Conservation (phyloP, 306 rosid genomes). For the Fragaria iinumae region DNA sequence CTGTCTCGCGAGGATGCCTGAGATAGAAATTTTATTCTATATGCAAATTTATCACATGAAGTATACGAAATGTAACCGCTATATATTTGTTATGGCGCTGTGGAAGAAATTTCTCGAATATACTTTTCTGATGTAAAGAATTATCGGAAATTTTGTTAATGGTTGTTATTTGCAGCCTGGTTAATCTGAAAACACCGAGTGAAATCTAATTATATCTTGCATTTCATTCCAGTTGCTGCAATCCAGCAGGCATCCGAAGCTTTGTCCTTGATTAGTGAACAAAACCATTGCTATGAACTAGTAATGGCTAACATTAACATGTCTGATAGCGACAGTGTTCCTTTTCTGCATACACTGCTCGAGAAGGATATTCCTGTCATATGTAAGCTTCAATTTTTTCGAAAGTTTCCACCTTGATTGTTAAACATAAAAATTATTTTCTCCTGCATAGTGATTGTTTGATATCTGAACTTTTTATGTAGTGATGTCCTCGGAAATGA, state of each 20-base stretch:
- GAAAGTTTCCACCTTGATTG: not conserved
- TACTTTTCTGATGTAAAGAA: not conserved
- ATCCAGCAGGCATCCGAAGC: constrained; percentile 37
- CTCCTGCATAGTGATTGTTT: not conserved
- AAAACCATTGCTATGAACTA: constrained; percentile 30
- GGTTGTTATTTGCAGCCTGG: not conserved
- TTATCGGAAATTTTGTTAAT: not conserved
- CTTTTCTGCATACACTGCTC: constrained; percentile 22
- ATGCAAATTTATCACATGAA: not conserved
- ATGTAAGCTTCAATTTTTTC: constrained; percentile 30
- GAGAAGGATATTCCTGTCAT: constrained; percentile 36
- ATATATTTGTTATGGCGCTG: not conserved
- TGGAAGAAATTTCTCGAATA: not conserved
- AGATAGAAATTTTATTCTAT: not conserved
- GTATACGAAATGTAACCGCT: not conserved
- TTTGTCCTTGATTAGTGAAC: constrained; percentile 37
- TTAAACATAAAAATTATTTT: not conserved
- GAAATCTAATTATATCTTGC: not conserved
- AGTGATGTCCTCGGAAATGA: constrained; percentile 33
- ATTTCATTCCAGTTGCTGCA: constrained; percentile 36
- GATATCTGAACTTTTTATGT: constrained; percentile 11
- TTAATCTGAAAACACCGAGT: not conserved
- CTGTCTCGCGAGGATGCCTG: not conserved
- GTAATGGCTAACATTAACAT: constrained; percentile 41
- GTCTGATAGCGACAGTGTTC: constrained; percentile 31